Base-by-base conservation (phyloP, 1,284 basidiomycete genomes). In the Ceratobasidium sp. region DNA sequence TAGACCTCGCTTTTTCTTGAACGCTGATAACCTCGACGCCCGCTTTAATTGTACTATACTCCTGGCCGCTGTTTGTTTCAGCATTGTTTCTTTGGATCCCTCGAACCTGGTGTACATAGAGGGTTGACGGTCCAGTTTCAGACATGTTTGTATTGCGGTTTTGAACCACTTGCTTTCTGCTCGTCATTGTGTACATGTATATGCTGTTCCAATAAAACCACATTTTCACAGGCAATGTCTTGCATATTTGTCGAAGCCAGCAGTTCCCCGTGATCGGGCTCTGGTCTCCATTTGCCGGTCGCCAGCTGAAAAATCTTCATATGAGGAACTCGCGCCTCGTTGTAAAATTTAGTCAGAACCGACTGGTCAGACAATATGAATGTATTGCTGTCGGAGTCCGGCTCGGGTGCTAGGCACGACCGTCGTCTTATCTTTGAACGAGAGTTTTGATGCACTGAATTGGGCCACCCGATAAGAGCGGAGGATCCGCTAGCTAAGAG, bases 41-140 rank as follows among this genome's bases (percentile, higher is more conserved):
- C 25, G 56, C 13, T 37, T 37, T 19, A 9, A 54, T 56, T 67
- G 65, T 51, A 67, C 37, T 56, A 34, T 51, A 69, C 17, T 19
- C 43, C n/a, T n/a, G 13, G 6, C 37, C 43, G 37, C 43, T 64
- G 37, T 61, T 32, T 25, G 56, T 32, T 59, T 71, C 25, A 44
- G 37, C 22, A 40, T 37, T 32, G 22, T 44, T 61, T 61, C 44
- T 37, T 61, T 71, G 52, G 54, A 57, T 71, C 37, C 25, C 37
- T 44, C 54, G 2, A 43, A 15, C 51, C 37, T n/a, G 67, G 40
- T 17, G 43, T 46, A 32, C 40, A 54, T 54, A 71, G 51, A 71
- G 52, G n/a, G 52, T 37, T 19, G 52, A 13, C 15, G 17, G 11
- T n/a, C 59, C 56, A 29, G 40, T 19, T 61, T 46, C 29, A 40